phyloP scores from a whole-genome alignment of 306 rosid species.

The Vachellia pachyceras region DNA sequence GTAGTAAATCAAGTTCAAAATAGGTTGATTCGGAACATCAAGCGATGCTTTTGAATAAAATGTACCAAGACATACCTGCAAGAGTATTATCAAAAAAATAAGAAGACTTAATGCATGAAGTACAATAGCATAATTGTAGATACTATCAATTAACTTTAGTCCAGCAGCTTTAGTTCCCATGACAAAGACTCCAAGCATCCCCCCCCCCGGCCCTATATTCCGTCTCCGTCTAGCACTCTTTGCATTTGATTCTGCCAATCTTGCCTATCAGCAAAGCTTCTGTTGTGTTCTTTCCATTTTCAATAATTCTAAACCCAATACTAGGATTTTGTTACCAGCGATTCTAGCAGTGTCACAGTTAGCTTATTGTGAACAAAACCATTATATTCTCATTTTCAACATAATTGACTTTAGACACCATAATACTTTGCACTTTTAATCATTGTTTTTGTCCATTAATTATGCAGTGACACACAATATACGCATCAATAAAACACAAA shows the following conservation, averaged over 20 bases:
- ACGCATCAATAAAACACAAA: neutral
- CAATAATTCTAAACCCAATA: neutral
- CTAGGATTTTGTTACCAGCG: neutral
- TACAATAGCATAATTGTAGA: constrained; percentile 7
- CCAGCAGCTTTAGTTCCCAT: constrained; percentile 14
- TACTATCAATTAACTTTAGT: constrained; percentile 19
- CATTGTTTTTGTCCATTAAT: neutral
- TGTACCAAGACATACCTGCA: constrained; percentile 82
- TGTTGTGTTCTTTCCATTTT: constrained; percentile 20
- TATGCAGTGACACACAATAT: neutral
- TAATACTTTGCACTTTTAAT: neutral
- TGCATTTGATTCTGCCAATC: constrained; percentile 20
- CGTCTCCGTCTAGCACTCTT: constrained; percentile 7
- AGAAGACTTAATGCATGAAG: constrained; percentile 30
- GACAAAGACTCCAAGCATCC: constrained; percentile 1
- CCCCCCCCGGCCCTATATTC: constrained; percentile 22
- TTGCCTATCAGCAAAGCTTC: constrained; percentile 22
- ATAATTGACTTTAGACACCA: neutral
- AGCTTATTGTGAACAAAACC: neutral
- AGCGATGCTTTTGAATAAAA: constrained; percentile 79
- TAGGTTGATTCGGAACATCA: constrained; percentile 70
- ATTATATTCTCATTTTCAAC: neutral
- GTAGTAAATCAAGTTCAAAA: constrained; percentile 70
- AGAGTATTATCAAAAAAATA: constrained; percentile 7
- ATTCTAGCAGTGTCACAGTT: constrained; percentile 11